A percentile compares a stretch with the other conserved stretches of the same genome.
phyloP scores from a whole-genome alignment of 768 basidiomycete genomes.

The Kwoniella mangroviensis region DNA sequence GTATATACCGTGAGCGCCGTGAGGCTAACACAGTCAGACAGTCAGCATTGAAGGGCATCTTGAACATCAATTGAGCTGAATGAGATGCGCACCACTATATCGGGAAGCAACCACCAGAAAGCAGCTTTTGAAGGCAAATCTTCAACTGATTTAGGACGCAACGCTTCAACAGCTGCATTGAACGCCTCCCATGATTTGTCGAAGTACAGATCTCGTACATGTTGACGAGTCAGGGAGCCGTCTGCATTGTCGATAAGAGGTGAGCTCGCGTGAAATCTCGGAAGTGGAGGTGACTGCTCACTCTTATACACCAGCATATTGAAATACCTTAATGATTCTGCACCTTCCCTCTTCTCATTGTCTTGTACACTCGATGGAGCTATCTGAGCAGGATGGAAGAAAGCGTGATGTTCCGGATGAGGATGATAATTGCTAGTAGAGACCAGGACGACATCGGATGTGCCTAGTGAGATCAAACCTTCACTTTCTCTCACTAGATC shows the following conservation, averaged over 20 bases:
- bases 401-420: conserved; percentile 54
- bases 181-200: conserved; percentile 69
- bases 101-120: conserved; percentile 80
- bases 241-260: conserved; percentile 20
- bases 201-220: conserved; percentile 71
- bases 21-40: conserved; percentile 60
- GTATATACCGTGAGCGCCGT: conserved; percentile 73
- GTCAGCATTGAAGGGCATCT: not conserved
- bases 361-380: conserved; percentile 75
- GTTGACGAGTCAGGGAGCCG: conserved; percentile 78
- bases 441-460: conserved; percentile 83
- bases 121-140: conserved; percentile 61
- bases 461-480: conserved; percentile 82
- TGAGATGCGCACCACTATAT: conserved; percentile 67
- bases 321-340: conserved; percentile 63
- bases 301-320: conserved; percentile 94
- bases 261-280: no score
- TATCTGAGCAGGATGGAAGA: conserved; percentile 62
- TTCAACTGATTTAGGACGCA: conserved; percentile 21
- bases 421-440: conserved; percentile 64
- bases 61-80: not conserved
- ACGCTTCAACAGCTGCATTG: conserved; percentile 65
- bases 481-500: conserved; percentile 70
- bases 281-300: conserved; percentile 20
- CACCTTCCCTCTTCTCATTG: conserved; percentile 45